Conservation (phyloP, 805 yeast genomes). For the Yamadazyma sp. region DNA sequence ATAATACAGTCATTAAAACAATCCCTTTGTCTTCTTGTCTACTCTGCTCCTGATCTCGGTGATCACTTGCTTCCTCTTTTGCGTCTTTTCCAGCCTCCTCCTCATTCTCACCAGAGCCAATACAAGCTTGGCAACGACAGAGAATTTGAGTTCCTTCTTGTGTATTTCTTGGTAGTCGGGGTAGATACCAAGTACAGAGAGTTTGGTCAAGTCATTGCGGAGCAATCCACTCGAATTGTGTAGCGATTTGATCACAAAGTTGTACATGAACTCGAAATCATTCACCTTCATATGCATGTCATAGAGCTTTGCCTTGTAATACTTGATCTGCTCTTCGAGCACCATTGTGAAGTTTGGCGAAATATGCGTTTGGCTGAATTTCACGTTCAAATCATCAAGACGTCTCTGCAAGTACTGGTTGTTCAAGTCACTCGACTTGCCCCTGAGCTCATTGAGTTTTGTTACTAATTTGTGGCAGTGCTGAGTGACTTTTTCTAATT, state of each 20-base stretch:
- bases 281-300: constrained; percentile 39
- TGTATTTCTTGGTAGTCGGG: constrained; percentile 23
- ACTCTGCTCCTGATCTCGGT: constrained; percentile 16
- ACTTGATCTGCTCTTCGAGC: constrained; percentile 40
- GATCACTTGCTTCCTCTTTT: constrained; percentile 25
- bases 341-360: constrained; percentile 8
- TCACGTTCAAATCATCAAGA: constrained; percentile 28
- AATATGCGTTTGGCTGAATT: constrained; percentile 23
- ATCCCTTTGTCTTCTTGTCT: constrained; percentile 25
- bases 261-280: constrained; percentile 36
- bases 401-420: constrained; percentile 19
- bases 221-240: constrained; percentile 26
- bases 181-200: constrained; percentile 33
- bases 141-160: constrained; percentile 26
- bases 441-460: constrained; percentile 21
- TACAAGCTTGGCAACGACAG: constrained; percentile 37
- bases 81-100: constrained; percentile 28
- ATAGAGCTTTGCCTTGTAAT: constrained; percentile 47
- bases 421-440: too few relatives aligned
- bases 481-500: constrained; percentile 28
- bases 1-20: constrained; percentile 25
- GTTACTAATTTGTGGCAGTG: constrained; percentile 32
- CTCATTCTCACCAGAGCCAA: constrained; percentile 35
- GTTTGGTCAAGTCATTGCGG: constrained; percentile 21
- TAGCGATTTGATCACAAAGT: constrained; percentile 29